These are phyloP conservation scores for Eucalyptus polybractea DNA, from an alignment of 345 rosid species.

Conservation along the genomic window DNA sequence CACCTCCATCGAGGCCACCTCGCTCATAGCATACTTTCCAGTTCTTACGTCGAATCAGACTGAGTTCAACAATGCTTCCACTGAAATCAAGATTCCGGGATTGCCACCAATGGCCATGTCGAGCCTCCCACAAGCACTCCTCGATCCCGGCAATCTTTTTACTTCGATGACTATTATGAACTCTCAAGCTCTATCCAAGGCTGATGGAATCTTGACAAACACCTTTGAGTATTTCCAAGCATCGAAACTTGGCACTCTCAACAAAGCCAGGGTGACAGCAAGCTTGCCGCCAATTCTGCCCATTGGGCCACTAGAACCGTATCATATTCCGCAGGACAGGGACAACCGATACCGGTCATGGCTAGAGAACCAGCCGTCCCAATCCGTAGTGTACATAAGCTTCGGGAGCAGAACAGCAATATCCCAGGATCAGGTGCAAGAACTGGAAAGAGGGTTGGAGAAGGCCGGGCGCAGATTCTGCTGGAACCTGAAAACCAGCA, in stretches of 20 bases:
- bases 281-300: slow-evolving; percentile 7
- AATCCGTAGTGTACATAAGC: slow-evolving; percentile 24
- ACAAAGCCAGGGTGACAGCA: background rate
- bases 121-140: slow-evolving; percentile 9
- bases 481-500: slow-evolving; percentile 22
- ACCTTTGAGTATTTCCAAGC: slow-evolving; percentile 18
- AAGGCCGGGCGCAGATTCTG: slow-evolving; percentile 13
- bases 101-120: slow-evolving; percentile 20
- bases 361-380: slow-evolving; percentile 17
- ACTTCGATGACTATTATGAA: background rate
- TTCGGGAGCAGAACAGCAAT: slow-evolving; percentile 34
- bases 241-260: background rate
- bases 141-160: background rate
- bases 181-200: background rate
- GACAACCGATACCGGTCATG: slow-evolving; percentile 1
- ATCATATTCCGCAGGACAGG: background rate
- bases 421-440: slow-evolving; percentile 18
- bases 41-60: background rate
- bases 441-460: slow-evolving; percentile 20
- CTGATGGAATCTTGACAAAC: slow-evolving; percentile 18
- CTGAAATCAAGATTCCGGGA: background rate
- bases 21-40: background rate
- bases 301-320: slow-evolving; percentile 16
- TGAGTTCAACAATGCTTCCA: background rate
- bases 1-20: slow-evolving; percentile 4